Conservation (phyloP, 1,284 basidiomycete genomes). For the Boletus smithii region DNA sequence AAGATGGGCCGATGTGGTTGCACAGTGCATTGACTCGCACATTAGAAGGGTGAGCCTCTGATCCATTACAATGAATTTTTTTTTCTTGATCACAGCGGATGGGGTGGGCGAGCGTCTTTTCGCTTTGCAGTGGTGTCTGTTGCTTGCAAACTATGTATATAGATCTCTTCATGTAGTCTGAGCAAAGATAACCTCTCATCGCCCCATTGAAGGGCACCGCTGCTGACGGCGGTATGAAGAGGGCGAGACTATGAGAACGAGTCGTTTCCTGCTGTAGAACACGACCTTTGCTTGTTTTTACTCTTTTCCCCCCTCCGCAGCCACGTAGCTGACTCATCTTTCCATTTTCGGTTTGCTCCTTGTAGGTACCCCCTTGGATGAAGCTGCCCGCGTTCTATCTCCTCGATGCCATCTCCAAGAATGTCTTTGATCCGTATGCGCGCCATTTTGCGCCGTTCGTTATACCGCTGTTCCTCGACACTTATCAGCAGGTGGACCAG, state of each 20-base stretch:
- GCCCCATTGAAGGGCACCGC: constrained; percentile 33
- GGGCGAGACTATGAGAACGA: constrained; percentile 32
- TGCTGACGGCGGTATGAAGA: constrained; percentile 33
- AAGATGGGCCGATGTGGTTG: constrained; percentile 78
- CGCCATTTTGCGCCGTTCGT: constrained; percentile 76
- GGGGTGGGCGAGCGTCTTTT: constrained; percentile 28
- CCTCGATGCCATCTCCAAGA: constrained; percentile 95
- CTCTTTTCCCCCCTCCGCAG: constrained; percentile 28
- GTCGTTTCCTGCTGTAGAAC: constrained; percentile 24
- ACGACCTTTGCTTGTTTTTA: constrained; percentile 22
- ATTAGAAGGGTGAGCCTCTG: constrained; percentile 78
- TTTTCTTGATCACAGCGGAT: constrained; percentile 28
- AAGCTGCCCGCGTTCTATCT: constrained; percentile 95
- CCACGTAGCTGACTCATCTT: constrained; percentile 62
- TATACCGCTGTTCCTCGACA: constrained; percentile 76
- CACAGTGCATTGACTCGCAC: constrained; percentile 84
- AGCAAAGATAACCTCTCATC: constrained; percentile 39
- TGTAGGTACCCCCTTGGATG: constrained; percentile 83
- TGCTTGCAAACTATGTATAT: constrained; percentile 37
- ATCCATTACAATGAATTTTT: constrained; percentile 16
- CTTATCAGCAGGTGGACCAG: constrained; percentile 82
- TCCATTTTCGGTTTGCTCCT: constrained; percentile 32
- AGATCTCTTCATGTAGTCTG: constrained; percentile 38
- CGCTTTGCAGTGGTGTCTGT: constrained; percentile 25
- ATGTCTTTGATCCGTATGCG: constrained; percentile 87